Base-by-base conservation (phyloP, 2,329 filamentous ascomycete genomes). In the Aspergillus glaucus region DNA sequence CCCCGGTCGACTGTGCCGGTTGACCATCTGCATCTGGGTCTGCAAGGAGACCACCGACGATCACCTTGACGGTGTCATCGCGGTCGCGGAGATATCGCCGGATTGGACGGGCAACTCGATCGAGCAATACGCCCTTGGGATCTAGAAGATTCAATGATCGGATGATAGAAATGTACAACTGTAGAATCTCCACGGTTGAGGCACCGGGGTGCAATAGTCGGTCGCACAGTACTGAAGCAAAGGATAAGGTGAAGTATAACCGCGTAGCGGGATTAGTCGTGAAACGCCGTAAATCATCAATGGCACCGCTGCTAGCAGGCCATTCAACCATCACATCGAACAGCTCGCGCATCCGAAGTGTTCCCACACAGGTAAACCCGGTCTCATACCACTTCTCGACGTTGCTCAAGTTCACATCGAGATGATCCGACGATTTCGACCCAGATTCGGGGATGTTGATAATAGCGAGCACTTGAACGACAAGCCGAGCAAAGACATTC, bases 151-250 rank as follows among this genome's bases (percentile, higher is more conserved):
- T 77, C 55, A 86, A 86, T 0, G 79, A 77, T 34, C 80, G 78
- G 48, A 86, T 86, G 21, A 85, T 79, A 3, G 77, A 82, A 50
- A 86, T 83, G 62, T 87, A 87, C 6, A 84, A 68, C 52, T 82
- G 79, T n/a, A 87, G 65, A 2, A 87, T 84, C 50, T 85, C 78
- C 1, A 80, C 78, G 0, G 83, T 86, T 8, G 81, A 84, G 2
- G 81, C 80, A 7, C 82, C 83, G 4, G 81, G 79, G 57, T 85
- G 81, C 12, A 85, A 64, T 8, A 85, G 63, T 8, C 81, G 74
- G 24, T 72, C 70, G 17, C 75, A 74, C 2, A 84, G 65, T 37
- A 76, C 77, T 6, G 71, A 66, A 2, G 73, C 73, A 57, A 85
- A 84, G 42, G 70, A 72, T 4, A 69, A 70, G 4, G 79, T 80